Base-by-base conservation (phyloP, 768 basidiomycete genomes). In the Suillus variegatus region DNA sequence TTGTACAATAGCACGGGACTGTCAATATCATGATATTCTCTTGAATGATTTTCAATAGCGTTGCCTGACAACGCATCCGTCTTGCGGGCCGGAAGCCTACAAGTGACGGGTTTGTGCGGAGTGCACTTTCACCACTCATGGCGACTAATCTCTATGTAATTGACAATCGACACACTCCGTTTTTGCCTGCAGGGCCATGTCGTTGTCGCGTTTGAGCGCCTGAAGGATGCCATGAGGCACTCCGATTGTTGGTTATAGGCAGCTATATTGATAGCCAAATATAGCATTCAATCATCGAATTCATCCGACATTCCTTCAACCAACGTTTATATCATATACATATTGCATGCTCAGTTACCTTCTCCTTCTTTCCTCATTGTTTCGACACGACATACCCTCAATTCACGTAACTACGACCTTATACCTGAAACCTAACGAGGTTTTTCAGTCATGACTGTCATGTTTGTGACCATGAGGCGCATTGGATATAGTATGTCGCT, bases 391-490 rank as follows among this genome's bases (percentile, higher is more conserved):
- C 22, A 25, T n/a, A 57, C 56, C 38, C 4, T 38, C 4, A 14
- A 9, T 25, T 38, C 38, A 58, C 57, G 38, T 38, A 25, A 10
- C 40, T 43, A 60, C 58, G 10, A 41, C 25, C 41, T 14, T 13
- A 41, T 9, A 41, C 57, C 25, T 41, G 38, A 58, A 18, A 10
- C n/a, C 6, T 35, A 49, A 62, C 64, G 25, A 68, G 67, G 55
- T 64, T 32, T 66, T 52, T 69, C 63, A 60, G 46, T 41, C 65
- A 89, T 90, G 88, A 88, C 88, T 38, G 79, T 88, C 51, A 82
- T 85, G 65, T 90, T 90, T 75, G 81, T 78, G 65, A 86, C 86
- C 56, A 70, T 85, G 73, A 82, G 88, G 73, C 64, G 86, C 49
- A 77, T 72, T 18, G 84, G 82, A 72, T 88, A 87, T 66, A 65